phyloP scores from a whole-genome alignment of 1,139 yeast species.

The Pichia sp. region DNA sequence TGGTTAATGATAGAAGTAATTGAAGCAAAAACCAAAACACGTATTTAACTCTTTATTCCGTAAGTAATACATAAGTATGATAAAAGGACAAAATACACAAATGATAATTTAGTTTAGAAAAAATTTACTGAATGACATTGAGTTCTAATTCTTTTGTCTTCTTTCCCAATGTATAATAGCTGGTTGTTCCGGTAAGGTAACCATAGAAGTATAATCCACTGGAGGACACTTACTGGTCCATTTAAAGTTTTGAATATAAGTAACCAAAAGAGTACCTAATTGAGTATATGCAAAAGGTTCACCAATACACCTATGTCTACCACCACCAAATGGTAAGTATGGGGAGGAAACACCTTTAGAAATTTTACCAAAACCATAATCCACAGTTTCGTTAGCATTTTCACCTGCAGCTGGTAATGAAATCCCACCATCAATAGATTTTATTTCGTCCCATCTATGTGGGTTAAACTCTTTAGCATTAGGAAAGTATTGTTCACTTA shows the following conservation, averaged over 20 bases:
- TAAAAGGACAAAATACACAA: neutral
- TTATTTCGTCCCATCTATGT: slow-evolving; percentile 70
- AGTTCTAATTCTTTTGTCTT: slow-evolving; percentile 16
- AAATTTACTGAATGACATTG: neutral
- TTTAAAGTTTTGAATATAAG: slow-evolving; percentile 66
- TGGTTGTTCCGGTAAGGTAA: slow-evolving; percentile 78
- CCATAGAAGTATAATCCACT: slow-evolving; percentile 89
- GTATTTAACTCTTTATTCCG: neutral
- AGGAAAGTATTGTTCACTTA: slow-evolving; percentile 71
- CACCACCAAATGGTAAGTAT: slow-evolving; percentile 97
- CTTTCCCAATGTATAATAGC: slow-evolving; percentile 70
- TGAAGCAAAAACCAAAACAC: neutral
- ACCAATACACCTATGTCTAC: slow-evolving; percentile 98
- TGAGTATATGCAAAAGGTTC: slow-evolving; percentile 97
- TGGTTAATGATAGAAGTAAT: slow-evolving; percentile 25
- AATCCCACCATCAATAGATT: slow-evolving; percentile 34
- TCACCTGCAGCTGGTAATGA: slow-evolving; percentile 19
- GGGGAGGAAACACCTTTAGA: slow-evolving; percentile 95
- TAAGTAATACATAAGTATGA: neutral
- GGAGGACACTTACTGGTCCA: slow-evolving; percentile 69
- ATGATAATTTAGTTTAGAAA: neutral
- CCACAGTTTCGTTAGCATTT: slow-evolving; percentile 56
- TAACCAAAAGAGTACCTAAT: slow-evolving; percentile 75
- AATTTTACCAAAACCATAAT: slow-evolving; percentile 93
- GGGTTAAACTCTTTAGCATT: slow-evolving; percentile 67